Evolutionary conservation across 116 monocot species (phyloP).

Genomic region (Phalaenopsis hybrid): DNA sequence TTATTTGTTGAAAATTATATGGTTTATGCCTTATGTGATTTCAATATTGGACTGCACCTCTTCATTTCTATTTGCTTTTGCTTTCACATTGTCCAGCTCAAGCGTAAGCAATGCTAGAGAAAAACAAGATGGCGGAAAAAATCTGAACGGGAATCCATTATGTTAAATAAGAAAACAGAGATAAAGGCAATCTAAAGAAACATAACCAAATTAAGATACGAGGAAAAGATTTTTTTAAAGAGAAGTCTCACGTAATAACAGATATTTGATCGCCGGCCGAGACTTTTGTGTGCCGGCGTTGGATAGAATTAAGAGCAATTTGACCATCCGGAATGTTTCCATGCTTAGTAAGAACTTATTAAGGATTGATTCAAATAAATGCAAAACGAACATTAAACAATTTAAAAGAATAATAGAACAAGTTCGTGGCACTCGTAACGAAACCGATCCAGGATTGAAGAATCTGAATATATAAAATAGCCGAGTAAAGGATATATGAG

Average conservation of each 20-base stretch:
- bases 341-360: conserved; percentile 50
- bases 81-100: conserved; percentile 82
- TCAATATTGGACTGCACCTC: conserved; percentile 35
- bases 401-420: background rate
- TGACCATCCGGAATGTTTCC: conserved; percentile 31
- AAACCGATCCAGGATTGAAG: background rate
- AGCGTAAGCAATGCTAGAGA: conserved; percentile 75
- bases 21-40: background rate
- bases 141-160: conserved; percentile 31
- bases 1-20: background rate
- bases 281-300: conserved; percentile 72
- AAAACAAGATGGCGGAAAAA: conserved; percentile 53
- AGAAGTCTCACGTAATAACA: conserved; percentile 45
- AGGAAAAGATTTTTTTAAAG: background rate
- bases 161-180: background rate
- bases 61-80: conserved; percentile 54
- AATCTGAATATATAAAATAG: background rate
- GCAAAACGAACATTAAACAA: background rate
- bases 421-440: background rate
- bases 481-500: conserved; percentile 67
- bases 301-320: conserved; percentile 82
- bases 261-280: conserved; percentile 68
- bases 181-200: background rate
- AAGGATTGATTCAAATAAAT: conserved; percentile 32
- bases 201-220: background rate